Evolutionary conservation across 768 basidiomycete species (phyloP).

Genomic region (Lenzites betulinus): DNA sequence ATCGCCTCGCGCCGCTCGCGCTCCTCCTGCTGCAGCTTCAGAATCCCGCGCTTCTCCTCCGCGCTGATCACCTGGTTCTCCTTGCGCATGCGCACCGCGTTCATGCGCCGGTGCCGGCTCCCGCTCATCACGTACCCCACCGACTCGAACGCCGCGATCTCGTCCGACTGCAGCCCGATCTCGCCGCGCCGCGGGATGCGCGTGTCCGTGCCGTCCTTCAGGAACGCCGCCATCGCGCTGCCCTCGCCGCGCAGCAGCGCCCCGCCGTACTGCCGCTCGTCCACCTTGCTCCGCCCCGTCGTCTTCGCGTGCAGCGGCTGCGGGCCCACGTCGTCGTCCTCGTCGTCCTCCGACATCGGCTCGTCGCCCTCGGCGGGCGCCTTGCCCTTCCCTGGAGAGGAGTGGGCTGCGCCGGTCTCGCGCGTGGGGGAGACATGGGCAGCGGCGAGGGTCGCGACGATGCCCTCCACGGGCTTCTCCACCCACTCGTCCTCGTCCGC

Average conservation of each 20-base stretch:
- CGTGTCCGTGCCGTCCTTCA: constrained; percentile 73
- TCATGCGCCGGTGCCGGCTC: constrained; percentile 93
- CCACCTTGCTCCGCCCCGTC: constrained; percentile 52
- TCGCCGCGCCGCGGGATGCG: constrained; percentile 99
- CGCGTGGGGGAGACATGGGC: constrained; percentile 17
- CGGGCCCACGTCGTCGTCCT: constrained; percentile 80
- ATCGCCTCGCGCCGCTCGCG: constrained; percentile 87
- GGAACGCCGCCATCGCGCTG: constrained; percentile 96
- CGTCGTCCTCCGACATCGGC: constrained; percentile 37
- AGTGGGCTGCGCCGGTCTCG: constrained; percentile 12
- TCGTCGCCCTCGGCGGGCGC: constrained; percentile 18
- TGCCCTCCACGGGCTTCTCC: constrained; percentile 48
- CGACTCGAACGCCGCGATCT: constrained; percentile 85
- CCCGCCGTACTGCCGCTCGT: constrained; percentile 87
- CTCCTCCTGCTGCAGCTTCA: constrained; percentile 95
- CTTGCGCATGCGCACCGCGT: constrained; percentile 97
- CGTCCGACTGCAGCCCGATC: constrained; percentile 86
- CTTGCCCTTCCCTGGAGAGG: constrained; percentile 12
- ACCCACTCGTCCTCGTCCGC: constrained; percentile 67
- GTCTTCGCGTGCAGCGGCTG: constrained; percentile 53
- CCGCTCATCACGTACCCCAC: constrained; percentile 99
- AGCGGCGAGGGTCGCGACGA: constrained; percentile 1
- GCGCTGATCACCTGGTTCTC: constrained; percentile 99
- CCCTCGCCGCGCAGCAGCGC: constrained; percentile 94
- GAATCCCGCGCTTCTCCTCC: constrained; percentile 95